These are phyloP conservation scores for Protea cynaroides DNA, from an alignment of 164 flowering plant species.

Conservation along the genomic window DNA sequence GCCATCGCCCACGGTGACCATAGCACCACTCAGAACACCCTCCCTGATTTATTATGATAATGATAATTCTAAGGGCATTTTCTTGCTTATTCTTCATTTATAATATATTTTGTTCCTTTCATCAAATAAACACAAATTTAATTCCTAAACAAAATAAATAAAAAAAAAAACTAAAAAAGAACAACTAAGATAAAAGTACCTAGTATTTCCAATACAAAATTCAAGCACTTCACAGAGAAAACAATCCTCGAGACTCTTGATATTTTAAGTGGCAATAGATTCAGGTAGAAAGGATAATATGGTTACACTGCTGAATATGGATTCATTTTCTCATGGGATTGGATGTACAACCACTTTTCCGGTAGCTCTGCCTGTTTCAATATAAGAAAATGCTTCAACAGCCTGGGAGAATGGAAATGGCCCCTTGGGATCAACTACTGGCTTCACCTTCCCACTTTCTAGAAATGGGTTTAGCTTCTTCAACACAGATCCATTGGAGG, in stretches of 20 bases:
- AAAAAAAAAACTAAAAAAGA: too few species aligned
- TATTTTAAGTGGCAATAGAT: neutral
- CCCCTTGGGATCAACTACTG: constrained; percentile 73
- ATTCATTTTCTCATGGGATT: constrained; percentile 38
- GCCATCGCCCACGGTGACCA: too few species aligned
- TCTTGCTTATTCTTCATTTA: too few species aligned
- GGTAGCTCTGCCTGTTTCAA: constrained; percentile 61
- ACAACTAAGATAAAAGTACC: too few species aligned
- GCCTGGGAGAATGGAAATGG: constrained; percentile 69
- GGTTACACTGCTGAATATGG: neutral
- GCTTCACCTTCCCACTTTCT: constrained; percentile 82
- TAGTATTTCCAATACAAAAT: neutral
- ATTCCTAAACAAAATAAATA: too few species aligned
- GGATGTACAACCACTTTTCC: constrained; percentile 90
- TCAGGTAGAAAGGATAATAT: neutral
- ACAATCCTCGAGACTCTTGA: neutral
- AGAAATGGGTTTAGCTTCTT: constrained; percentile 71
- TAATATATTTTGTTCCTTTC: too few species aligned
- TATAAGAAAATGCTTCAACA: constrained; percentile 70
- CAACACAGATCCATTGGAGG: constrained; percentile 66
- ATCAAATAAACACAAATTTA: too few species aligned
- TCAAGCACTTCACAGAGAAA: neutral
- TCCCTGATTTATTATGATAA: too few species aligned
- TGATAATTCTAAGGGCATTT: too few species aligned
- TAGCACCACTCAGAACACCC: too few species aligned